These are phyloP conservation scores for Cyclocybe cylindracea DNA, from an alignment of 768 basidiomycete species.

Conservation along the genomic window DNA sequence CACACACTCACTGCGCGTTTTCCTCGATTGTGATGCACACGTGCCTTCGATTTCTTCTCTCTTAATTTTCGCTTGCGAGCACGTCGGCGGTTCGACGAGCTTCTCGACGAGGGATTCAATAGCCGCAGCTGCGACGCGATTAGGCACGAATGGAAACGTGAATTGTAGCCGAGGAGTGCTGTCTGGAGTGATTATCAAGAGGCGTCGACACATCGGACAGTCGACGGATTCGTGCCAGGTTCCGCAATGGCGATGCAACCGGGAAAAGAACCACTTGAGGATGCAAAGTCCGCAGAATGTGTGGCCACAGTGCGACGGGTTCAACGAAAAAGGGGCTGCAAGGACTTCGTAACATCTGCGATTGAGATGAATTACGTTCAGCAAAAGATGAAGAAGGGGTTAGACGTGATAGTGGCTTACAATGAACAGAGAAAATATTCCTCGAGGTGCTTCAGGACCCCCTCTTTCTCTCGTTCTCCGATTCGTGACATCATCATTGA, in stretches of 20 bases:
- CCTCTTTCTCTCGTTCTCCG: constrained; percentile 40
- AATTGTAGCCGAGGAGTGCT: constrained; percentile 46
- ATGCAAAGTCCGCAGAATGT: constrained; percentile 70
- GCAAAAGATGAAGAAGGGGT: not conserved
- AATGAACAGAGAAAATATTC: constrained; percentile 66
- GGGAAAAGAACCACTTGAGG: constrained; percentile 69
- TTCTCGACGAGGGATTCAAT: constrained; percentile 54
- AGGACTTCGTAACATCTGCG: constrained; percentile 66
- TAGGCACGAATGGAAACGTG: constrained; percentile 66
- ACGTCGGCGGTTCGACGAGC: constrained; percentile 36
- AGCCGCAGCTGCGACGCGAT: constrained; percentile 54
- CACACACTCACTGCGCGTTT: constrained; percentile 31
- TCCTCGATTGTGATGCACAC: constrained; percentile 36
- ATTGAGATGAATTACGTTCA: constrained; percentile 2
- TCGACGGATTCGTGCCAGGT: constrained; percentile 69
- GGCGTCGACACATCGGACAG: constrained; percentile 66
- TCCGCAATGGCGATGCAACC: constrained; percentile 61
- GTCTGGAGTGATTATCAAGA: constrained; percentile 53
- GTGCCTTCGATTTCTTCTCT: constrained; percentile 41
- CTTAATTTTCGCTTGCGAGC: constrained; percentile 38
- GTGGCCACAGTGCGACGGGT: constrained; percentile 61
- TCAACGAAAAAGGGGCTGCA: constrained; percentile 60
- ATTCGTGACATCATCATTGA: constrained; percentile 40
- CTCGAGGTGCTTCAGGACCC: constrained; percentile 53
- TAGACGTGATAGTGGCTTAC: constrained; percentile 35